Evolutionary conservation across 257 asterid genomes (phyloP).

Genomic region (Solanum rostratum): DNA sequence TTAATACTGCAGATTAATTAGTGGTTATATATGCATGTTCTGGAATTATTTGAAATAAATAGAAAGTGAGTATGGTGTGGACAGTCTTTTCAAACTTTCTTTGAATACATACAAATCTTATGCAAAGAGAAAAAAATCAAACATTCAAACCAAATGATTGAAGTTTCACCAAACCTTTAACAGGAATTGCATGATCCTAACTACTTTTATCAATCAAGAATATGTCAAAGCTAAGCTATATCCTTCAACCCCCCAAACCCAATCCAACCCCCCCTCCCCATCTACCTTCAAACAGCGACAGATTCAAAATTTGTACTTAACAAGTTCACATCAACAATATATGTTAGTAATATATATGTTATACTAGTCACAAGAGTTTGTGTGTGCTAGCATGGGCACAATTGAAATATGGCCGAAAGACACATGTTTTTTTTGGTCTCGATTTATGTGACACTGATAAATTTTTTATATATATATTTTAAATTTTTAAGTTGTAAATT

Average conservation of each 20-base stretch:
- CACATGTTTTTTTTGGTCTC: no score
- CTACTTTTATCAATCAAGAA: constrained; percentile 1
- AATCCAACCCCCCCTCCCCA: background rate
- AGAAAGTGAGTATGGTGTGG: constrained; percentile 14
- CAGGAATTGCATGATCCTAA: constrained; percentile 40
- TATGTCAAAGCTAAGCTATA: background rate
- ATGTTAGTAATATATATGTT: no score
- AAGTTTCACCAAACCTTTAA: constrained; percentile 43
- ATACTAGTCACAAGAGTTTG: no score
- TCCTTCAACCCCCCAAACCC: no score
- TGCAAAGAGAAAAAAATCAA: constrained; percentile 12
- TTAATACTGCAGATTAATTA: background rate
- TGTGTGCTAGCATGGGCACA: no score
- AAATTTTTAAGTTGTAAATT: no score
- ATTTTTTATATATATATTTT: no score
- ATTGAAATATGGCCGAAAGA: no score
- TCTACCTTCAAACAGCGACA: fast-evolving
- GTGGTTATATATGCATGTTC: background rate
- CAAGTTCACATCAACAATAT: background rate
- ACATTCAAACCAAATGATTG: constrained; percentile 45
- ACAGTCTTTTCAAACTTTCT: constrained; percentile 40
- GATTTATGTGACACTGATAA: no score
- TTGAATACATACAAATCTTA: constrained; percentile 24
- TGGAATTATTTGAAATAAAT: constrained; percentile 4
- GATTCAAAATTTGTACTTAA: background rate